Conservation (phyloP, 352 stramenopile genomes). For the Pseudoperonospora humuli region DNA sequence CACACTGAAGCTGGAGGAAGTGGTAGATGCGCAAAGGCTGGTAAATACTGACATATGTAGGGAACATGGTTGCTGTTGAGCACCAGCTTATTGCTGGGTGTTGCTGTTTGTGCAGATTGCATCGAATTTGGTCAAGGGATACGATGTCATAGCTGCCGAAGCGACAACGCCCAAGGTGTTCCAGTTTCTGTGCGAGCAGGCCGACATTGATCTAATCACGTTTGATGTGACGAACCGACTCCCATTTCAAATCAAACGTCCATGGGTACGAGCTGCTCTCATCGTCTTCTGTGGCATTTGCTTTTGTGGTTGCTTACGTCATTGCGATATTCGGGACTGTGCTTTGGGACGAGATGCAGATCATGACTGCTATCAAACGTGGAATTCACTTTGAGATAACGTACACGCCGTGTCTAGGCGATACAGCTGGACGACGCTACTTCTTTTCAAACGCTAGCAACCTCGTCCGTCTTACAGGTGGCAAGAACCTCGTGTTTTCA, state of each 20-base stretch:
- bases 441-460: constrained; percentile 84
- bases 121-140: constrained; percentile 51
- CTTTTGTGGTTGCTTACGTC: background rate
- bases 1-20: constrained; percentile 72
- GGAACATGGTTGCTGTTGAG: background rate
- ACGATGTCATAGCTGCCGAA: constrained; percentile 74
- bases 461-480: constrained; percentile 61
- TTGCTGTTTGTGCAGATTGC: constrained; percentile 26
- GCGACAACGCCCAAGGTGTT: constrained; percentile 62
- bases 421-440: constrained; percentile 70
- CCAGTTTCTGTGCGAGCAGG: constrained; percentile 76
- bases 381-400: constrained; percentile 74
- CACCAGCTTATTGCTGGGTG: background rate
- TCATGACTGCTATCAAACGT: constrained; percentile 65
- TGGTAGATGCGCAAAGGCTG: constrained; percentile 47
- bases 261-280: constrained; percentile 36
- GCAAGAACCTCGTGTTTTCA: constrained; percentile 61
- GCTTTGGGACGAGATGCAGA: constrained; percentile 19
- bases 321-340: background rate
- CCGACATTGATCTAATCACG: constrained; percentile 72
- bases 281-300: background rate
- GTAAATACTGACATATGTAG: constrained; percentile 25
- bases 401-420: constrained; percentile 66
- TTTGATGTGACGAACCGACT: constrained; percentile 76
- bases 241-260: constrained; percentile 70